These are phyloP conservation scores for Lichtheimia corymbifera DNA, from an alignment of 371 early-diverging fungal genomes.

Conservation along the genomic window DNA sequence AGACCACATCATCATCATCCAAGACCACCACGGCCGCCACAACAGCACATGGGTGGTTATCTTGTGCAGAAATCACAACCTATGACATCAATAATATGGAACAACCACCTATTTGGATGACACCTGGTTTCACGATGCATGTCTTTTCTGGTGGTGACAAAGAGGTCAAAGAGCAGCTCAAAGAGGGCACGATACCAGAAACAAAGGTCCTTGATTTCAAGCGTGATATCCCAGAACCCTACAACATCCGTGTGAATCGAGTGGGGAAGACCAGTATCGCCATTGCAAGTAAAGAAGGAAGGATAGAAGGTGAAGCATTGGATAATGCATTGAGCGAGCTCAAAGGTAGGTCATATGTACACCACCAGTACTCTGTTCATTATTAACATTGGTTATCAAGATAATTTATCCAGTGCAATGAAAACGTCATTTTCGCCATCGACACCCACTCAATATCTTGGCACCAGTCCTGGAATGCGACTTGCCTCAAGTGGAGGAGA, in stretches of 20 bases:
- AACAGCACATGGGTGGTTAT: conserved; percentile 31
- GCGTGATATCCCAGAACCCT: conserved; percentile 44
- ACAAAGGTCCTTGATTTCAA: conserved; percentile 41
- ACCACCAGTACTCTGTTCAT: too few relatives aligned
- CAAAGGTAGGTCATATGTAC: conserved; percentile 27
- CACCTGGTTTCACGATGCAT: conserved; percentile 52
- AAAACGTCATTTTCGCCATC: conserved; percentile 41
- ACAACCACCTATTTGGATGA: conserved; percentile 48
- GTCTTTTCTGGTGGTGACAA: conserved; percentile 21
- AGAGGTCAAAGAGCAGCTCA: not conserved
- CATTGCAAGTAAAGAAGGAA: conserved; percentile 12
- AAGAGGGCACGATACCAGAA: conserved; percentile 31
- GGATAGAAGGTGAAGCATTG: conserved; percentile 2
- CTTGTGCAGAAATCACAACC: conserved; percentile 57
- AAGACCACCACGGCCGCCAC: not conserved
- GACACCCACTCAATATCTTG: conserved; percentile 3
- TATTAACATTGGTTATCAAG: conserved; percentile 11
- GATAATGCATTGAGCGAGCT: conserved; percentile 47
- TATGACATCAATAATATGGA: conserved; percentile 34
- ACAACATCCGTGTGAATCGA: conserved; percentile 40
- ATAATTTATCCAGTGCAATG: conserved; percentile 47
- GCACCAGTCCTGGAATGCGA: conserved; percentile 25
- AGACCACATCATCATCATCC: not conserved
- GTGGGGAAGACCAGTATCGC: conserved; percentile 29
- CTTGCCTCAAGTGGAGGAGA: conserved; percentile 35